phyloP scores from a whole-genome alignment of 208 protist genomes.

The Leishmania braziliensis region DNA sequence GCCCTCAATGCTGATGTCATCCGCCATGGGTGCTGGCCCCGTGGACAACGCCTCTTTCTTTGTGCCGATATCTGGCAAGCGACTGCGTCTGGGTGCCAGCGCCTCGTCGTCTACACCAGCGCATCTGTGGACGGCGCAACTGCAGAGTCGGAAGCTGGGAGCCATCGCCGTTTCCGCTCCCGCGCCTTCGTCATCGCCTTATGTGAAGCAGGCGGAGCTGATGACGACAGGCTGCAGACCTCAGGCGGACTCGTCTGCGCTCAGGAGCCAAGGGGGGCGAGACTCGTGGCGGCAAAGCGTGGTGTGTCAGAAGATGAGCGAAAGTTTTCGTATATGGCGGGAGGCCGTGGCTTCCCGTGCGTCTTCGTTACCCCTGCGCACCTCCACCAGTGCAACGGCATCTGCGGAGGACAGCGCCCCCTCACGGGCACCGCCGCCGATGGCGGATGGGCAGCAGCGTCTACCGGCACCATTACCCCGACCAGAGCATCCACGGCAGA shows the following conservation, averaged over 20 bases:
- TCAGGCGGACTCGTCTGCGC: neutral
- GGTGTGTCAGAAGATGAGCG: neutral
- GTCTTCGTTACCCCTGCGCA: neutral
- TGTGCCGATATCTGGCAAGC: constrained; percentile 6
- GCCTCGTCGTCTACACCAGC: neutral
- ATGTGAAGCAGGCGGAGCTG: neutral
- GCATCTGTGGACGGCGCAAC: constrained; percentile 10
- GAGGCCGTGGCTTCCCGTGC: neutral
- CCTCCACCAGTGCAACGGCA: neutral
- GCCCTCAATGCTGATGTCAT: neutral
- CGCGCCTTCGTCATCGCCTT: neutral
- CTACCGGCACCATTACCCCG: neutral
- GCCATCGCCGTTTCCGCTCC: neutral
- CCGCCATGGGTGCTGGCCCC: neutral
- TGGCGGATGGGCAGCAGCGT: neutral
- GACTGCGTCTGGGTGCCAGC: neutral
- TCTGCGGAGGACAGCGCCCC: neutral
- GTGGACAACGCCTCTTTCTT: neutral
- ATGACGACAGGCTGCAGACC: neutral
- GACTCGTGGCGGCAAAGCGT: neutral
- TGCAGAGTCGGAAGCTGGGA: neutral
- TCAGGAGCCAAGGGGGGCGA: neutral
- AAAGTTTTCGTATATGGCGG: neutral
- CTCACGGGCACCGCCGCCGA: neutral
- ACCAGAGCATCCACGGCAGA: neutral